These are phyloP conservation scores for Tylopilus plumbeoviolaceoides DNA, from an alignment of 768 basidiomycete species.

Conservation along the genomic window DNA sequence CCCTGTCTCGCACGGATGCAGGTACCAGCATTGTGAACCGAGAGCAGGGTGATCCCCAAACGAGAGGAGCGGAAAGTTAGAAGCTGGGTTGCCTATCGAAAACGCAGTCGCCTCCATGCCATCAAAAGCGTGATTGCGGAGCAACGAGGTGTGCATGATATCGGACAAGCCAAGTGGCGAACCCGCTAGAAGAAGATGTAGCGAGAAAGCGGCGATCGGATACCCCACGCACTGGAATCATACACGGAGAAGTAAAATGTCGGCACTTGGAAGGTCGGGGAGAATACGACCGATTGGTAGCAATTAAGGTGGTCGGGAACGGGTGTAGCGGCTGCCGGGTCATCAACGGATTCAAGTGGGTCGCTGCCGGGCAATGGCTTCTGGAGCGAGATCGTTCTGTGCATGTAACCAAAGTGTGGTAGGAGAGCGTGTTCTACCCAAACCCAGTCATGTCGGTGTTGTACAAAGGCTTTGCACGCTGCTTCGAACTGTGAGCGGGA, in stretches of 20 bases:
- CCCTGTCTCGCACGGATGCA: constrained; percentile 83
- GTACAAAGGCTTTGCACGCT: constrained; percentile 52
- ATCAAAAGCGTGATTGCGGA: constrained; percentile 46
- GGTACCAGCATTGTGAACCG: constrained; percentile 73
- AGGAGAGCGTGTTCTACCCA: constrained; percentile 60
- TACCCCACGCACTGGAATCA: constrained; percentile 54
- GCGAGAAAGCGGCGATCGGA: constrained; percentile 10
- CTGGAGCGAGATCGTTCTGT: constrained; percentile 32
- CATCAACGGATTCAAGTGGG: constrained; percentile 26
- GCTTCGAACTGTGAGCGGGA: constrained; percentile 58
- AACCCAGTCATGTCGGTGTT: constrained; percentile 44
- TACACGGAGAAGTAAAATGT: constrained; percentile 78
- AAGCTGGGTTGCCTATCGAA: constrained; percentile 46
- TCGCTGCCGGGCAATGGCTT: constrained; percentile 5
- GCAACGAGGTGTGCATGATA: constrained; percentile 54
- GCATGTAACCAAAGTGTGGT: constrained; percentile 42
- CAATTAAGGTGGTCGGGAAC: constrained; percentile 39
- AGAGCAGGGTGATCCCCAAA: constrained; percentile 85
- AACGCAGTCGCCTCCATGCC: constrained; percentile 47
- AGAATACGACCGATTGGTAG: constrained; percentile 69
- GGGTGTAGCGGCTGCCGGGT: constrained; percentile 36
- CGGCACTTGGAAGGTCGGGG: constrained; percentile 77
- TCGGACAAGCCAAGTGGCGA: constrained; percentile 53
- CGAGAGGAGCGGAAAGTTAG: constrained; percentile 72
- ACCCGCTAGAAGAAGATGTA: constrained; percentile 48